Evolutionary conservation across 2,329 filamentous ascomycete genomes (phyloP).

Genomic region (Penicillium oxalicum): DNA sequence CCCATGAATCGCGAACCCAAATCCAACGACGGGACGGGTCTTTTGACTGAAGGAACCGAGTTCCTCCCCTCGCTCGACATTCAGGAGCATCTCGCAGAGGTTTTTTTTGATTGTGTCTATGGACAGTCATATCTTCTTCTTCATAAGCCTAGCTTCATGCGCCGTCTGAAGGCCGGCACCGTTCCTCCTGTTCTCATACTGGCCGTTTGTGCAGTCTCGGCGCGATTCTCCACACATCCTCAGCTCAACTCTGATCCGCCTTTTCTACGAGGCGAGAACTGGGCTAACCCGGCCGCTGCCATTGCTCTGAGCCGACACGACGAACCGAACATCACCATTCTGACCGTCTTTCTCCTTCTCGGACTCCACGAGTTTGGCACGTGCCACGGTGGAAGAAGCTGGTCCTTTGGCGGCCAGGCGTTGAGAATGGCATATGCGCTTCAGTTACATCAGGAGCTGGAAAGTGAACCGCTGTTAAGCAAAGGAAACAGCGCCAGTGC

Average conservation of each 20-base stretch:
- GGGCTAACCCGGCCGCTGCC: constrained; percentile 79
- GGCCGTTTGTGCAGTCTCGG: constrained; percentile 93
- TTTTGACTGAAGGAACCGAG: constrained; percentile 76
- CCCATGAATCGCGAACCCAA: constrained; percentile 53
- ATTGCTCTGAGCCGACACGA: constrained; percentile 86
- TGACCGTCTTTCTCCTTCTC: constrained; percentile 82
- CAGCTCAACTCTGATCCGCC: constrained; percentile 68
- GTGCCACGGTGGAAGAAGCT: constrained; percentile 90
- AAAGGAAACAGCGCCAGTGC: constrained; percentile 48
- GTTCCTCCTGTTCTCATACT: constrained; percentile 85
- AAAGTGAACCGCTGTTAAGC: constrained; percentile 66
- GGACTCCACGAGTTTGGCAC: constrained; percentile 95
- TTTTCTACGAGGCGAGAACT: constrained; percentile 84
- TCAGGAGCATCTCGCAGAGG: constrained; percentile 86
- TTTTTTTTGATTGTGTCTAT: constrained; percentile 94
- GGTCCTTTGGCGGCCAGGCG: constrained; percentile 91
- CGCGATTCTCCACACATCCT: constrained; percentile 86
- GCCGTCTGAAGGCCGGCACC: constrained; percentile 65
- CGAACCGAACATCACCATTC: constrained; percentile 89
- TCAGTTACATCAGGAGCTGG: constrained; percentile 85
- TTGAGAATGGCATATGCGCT: constrained; percentile 96
- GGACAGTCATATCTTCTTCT: constrained; percentile 91
- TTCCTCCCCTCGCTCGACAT: constrained; percentile 77
- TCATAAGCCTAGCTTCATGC: constrained; percentile 96
- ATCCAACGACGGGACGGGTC: constrained; percentile 66